A percentile compares a stretch with the other conserved stretches of the same genome.
phyloP scores from a whole-genome alignment of 495 filamentous ascomycete species.

The Aspergillus sclerotioniger region DNA sequence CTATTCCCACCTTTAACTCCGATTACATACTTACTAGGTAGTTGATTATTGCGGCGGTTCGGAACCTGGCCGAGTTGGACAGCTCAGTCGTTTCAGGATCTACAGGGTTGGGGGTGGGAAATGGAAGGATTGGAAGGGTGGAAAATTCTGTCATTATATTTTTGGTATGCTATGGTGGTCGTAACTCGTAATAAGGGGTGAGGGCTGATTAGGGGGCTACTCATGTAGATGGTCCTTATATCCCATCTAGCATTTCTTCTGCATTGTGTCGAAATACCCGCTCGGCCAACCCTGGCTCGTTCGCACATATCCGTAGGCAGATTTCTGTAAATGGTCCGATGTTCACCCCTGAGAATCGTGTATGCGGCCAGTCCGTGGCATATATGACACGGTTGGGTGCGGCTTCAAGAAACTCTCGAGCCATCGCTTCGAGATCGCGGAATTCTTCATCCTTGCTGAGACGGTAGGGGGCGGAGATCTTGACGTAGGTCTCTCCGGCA shows the following conservation, averaged over 20 bases:
- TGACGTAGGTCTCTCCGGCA: slow-evolving; percentile 43
- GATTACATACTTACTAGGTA: not conserved
- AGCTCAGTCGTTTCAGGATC: not conserved
- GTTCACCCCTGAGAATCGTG: slow-evolving; percentile 45
- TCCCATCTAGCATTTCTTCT: slow-evolving; percentile 37
- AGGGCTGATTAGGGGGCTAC: not conserved
- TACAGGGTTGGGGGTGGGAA: not conserved
- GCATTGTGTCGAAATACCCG: slow-evolving; percentile 46
- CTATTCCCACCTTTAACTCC: not conserved
- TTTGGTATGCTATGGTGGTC: slow-evolving; percentile 1
- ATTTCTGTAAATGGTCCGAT: slow-evolving; percentile 43
- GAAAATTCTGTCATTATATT: not conserved
- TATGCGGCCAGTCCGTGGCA: slow-evolving; percentile 56
- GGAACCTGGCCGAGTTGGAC: slow-evolving; percentile 2
- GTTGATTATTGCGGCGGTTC: not conserved
- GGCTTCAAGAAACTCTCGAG: slow-evolving; percentile 35
- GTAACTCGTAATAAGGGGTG: slow-evolving; percentile 6
- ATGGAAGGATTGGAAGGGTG: not conserved
- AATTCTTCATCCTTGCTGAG: slow-evolving; percentile 36
- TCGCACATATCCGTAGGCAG: slow-evolving; percentile 41
- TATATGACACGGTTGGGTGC: slow-evolving; percentile 43
- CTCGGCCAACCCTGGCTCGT: slow-evolving; percentile 37
- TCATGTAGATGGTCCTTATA: not conserved
- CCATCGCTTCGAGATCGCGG: slow-evolving; percentile 40
- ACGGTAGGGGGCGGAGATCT: slow-evolving; percentile 51